A percentile compares a stretch with the other conserved stretches of the same genome.
phyloP scores from a whole-genome alignment of 345 rosid species.

The Euphorbia peplus region DNA sequence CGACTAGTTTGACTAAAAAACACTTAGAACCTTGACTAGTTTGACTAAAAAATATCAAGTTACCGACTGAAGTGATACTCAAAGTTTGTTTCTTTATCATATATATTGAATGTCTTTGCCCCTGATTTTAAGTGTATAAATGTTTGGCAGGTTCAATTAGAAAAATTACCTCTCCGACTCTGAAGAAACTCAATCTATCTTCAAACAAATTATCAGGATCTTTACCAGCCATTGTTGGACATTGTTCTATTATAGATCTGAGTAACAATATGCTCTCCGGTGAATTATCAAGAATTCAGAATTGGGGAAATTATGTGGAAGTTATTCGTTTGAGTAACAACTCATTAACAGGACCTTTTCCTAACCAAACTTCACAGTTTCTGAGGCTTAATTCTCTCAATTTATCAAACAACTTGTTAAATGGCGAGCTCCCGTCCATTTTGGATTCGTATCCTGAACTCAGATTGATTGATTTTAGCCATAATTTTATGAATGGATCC shows the following conservation, averaged over 20 bases:
- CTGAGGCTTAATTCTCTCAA: constrained; percentile 59
- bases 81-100: too few relatives aligned
- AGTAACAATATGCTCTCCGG: constrained; percentile 73
- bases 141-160: constrained; percentile 64
- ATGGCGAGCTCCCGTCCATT: constrained; percentile 58
- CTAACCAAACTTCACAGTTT: constrained; percentile 66
- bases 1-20: too few relatives aligned
- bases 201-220: constrained; percentile 68
- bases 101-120: too few relatives aligned
- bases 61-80: too few relatives aligned
- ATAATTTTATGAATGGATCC: constrained; percentile 52
- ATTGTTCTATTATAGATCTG: constrained; percentile 68
- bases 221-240: constrained; percentile 60
- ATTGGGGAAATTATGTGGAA: constrained; percentile 83
- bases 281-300: constrained; percentile 59
- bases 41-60: too few relatives aligned
- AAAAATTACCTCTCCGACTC: constrained; percentile 65
- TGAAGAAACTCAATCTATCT: constrained; percentile 72
- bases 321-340: constrained; percentile 70
- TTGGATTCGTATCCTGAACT: constrained; percentile 64
- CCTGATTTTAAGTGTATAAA: too few relatives aligned
- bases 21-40: too few relatives aligned
- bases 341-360: constrained; percentile 58
- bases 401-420: constrained; percentile 59
- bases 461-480: constrained; percentile 65